Percentiles rank a stretch among this genome's conserved stretches.
Evolutionary conservation across 228 moss, liverwort and hornwort genomes (phyloP).

Genomic region (Sphagnum fallax): DNA sequence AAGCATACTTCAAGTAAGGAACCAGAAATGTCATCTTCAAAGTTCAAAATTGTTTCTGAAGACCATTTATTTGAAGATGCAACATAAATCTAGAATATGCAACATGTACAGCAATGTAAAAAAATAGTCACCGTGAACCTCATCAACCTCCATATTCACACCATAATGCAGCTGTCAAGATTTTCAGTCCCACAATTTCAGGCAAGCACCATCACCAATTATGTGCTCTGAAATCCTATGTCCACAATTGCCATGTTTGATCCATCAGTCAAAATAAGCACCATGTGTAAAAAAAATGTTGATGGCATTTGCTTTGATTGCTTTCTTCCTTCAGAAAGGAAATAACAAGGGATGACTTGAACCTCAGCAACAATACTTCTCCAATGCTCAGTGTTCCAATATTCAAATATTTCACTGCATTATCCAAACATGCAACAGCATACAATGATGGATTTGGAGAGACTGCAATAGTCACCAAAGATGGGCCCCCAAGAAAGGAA

Average conservation of each 20-base stretch:
- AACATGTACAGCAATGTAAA: not conserved
- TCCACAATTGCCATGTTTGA: constrained; percentile 84
- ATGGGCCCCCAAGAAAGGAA: constrained; percentile 69
- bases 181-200: constrained; percentile 75
- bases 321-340: constrained; percentile 24
- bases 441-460: constrained; percentile 63
- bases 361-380: constrained; percentile 44
- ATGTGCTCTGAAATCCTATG: constrained; percentile 44
- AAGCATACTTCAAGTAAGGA: not conserved
- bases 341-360: constrained; percentile 56
- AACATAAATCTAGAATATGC: not conserved
- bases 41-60: no score
- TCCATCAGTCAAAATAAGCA: constrained; percentile 59
- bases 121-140: constrained; percentile 45
- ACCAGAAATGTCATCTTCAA: not conserved
- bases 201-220: constrained; percentile 52
- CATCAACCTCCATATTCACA: constrained; percentile 70
- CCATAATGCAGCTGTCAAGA: constrained; percentile 23
- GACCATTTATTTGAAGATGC: no score
- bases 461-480: constrained; percentile 41
- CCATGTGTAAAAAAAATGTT: constrained; percentile 73
- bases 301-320: constrained; percentile 19
- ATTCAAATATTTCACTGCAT: constrained; percentile 72
- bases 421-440: constrained; percentile 75
- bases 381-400: constrained; percentile 66